These are phyloP conservation scores for Phytomonas sp. DNA, from an alignment of 208 protist genomes.

Conservation along the genomic window DNA sequence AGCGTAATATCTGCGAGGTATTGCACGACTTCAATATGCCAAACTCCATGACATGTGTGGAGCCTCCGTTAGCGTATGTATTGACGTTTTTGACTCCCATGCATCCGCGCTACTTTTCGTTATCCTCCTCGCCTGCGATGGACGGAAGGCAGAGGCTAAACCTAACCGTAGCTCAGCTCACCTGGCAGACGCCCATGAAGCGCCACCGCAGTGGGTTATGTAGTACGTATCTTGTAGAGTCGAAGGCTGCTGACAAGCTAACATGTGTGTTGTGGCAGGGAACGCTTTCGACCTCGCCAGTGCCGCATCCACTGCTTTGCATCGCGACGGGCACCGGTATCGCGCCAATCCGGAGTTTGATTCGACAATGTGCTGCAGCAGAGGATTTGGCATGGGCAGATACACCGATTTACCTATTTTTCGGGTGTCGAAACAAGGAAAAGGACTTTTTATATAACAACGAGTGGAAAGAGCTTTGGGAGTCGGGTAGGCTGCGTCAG, in stretches of 20 bases:
- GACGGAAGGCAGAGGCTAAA: conserved; percentile 27
- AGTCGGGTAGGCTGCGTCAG: conserved; percentile 18
- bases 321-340: conserved; percentile 80
- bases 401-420: conserved; percentile 69
- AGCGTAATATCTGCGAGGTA: conserved; percentile 84
- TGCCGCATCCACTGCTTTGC: conserved; percentile 46
- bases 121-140: conserved; percentile 51
- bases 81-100: conserved; percentile 55
- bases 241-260: conserved; percentile 32
- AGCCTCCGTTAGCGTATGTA: conserved; percentile 42
- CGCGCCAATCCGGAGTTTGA: conserved; percentile 57
- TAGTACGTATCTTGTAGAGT: conserved; percentile 35
- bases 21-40: conserved; percentile 57
- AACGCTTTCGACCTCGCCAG: conserved; percentile 29
- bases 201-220: conserved; percentile 64
- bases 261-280: conserved; percentile 64
- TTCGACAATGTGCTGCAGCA: conserved; percentile 56
- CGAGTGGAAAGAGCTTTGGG: conserved; percentile 43
- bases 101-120: conserved; percentile 72
- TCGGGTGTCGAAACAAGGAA: conserved; percentile 54
- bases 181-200: conserved; percentile 70
- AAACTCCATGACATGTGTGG: conserved; percentile 11
- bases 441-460: conserved; percentile 73
- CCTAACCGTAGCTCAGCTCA: conserved; percentile 64
- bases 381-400: conserved; percentile 18